Conservation (phyloP, 148 eudicot species). For the Cornus florida region DNA sequence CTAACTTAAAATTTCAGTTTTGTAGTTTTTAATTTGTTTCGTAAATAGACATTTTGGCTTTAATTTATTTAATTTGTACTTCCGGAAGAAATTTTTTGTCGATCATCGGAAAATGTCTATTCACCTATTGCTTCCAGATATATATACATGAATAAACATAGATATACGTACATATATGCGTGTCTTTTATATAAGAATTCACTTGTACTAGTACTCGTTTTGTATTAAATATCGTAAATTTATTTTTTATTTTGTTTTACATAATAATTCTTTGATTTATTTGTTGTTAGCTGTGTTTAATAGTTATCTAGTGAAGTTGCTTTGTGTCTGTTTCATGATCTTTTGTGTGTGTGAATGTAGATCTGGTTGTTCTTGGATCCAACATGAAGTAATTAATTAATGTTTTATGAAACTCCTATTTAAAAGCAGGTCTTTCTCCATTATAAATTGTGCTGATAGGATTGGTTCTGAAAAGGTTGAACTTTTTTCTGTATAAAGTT, state of each 20-base stretch:
- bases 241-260: not conserved
- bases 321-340: not conserved
- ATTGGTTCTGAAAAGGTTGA: not conserved
- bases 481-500: not conserved
- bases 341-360: constrained; percentile 9
- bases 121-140: too few species aligned
- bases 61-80: not conserved
- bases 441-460: not conserved
- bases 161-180: too few species aligned
- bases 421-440: not conserved
- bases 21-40: not conserved
- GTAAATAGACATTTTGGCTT: not conserved
- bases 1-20: not conserved
- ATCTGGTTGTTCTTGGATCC: constrained; percentile 8
- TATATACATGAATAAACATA: too few species aligned
- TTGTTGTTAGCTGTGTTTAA: not conserved
- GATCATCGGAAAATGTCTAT: not conserved
- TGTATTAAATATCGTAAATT: not conserved
- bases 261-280: not conserved
- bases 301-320: not conserved
- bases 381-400: not conserved
- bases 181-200: too few species aligned
- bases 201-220: not conserved
- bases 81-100: too few species aligned
- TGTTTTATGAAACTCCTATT: not conserved